phyloP scores from a whole-genome alignment of 192 early-diverging fungal genomes.

The Rhizophagus prolifer region DNA sequence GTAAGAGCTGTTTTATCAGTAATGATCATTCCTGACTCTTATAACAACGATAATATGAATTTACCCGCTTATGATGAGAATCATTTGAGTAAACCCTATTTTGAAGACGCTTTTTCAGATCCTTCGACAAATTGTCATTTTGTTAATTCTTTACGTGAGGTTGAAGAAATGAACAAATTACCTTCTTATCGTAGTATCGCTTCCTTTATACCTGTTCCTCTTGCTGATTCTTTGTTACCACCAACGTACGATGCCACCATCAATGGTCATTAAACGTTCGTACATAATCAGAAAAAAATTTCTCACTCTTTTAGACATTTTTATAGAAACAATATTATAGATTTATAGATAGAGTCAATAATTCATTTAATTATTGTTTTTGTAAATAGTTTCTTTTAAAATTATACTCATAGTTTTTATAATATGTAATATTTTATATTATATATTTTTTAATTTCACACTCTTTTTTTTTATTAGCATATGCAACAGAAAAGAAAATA shows the following conservation, averaged over 20 bases:
- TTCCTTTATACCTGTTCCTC: neutral
- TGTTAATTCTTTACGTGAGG: neutral
- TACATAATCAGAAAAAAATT: no score
- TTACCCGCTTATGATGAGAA: conserved; percentile 14
- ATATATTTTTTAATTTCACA: no score
- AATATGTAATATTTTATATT: no score
- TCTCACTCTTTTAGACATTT: no score
- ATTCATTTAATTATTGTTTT: no score
- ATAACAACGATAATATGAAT: neutral
- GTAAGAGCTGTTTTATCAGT: conserved; percentile 35
- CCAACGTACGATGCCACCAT: neutral
- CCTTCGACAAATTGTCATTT: neutral
- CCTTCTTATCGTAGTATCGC: neutral
- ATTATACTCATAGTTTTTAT: no score
- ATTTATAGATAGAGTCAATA: no score
- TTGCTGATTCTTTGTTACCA: conserved; percentile 1
- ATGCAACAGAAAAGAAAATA: no score
- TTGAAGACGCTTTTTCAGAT: neutral
- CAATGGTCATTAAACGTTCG: neutral
- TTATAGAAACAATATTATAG: no score
- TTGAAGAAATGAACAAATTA: neutral
- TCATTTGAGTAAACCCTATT: neutral
- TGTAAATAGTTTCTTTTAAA: no score
- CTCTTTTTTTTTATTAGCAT: no score
- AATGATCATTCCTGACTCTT: conserved; percentile 24